Base-by-base conservation (phyloP, 2,329 filamentous ascomycete species). In the Phoma herbarum region DNA sequence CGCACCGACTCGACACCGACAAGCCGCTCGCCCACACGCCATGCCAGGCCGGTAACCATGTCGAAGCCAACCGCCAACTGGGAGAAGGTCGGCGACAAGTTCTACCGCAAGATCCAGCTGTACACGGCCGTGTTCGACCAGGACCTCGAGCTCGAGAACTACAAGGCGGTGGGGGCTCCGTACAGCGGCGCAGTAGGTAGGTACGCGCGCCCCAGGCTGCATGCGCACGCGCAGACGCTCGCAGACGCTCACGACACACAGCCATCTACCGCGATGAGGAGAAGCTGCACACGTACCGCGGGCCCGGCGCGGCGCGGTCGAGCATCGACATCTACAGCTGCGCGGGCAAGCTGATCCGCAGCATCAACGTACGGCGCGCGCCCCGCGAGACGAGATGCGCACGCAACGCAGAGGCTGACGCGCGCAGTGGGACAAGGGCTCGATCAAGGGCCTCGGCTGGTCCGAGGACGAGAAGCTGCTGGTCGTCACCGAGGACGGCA, bases 271-370 rank as follows among this genome's bases (percentile, higher is more conserved):
- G 93, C 47, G 92, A 98, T 80, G 91, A 96, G 70, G 86, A 85
- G 67, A 97, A 96, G 77, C 82, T 97, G 31, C 86, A 93, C 64
- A 86, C 90, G 26, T 93, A 92, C 76, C 87, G 91, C 63, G 88
- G 89, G 49, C 83, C 88, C 2, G 87, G 89, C 69, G 83, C 88
- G 16, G 82, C 87, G 16, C 96, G 93, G 78, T 88, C 92, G 20
- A 90, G 88, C 47, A 96, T 99, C 79, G 93, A 97, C 75, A 88
- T 99, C 53, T 97, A 97, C 82, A 97, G 91, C 74, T 94, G 90
- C 77, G 90, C 95, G 11, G 95, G 95, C 52, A 95, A 93, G 81
- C 86, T 92, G 57, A 89, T 99, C 62, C 89, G 90, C 70, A 88
- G 87, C 73, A 92, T 97, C 65, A 86, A 59, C 41, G 56, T 59